Evolutionary conservation across 2,329 filamentous ascomycete species (phyloP).

Genomic region (Colletotrichum cuscutae): DNA sequence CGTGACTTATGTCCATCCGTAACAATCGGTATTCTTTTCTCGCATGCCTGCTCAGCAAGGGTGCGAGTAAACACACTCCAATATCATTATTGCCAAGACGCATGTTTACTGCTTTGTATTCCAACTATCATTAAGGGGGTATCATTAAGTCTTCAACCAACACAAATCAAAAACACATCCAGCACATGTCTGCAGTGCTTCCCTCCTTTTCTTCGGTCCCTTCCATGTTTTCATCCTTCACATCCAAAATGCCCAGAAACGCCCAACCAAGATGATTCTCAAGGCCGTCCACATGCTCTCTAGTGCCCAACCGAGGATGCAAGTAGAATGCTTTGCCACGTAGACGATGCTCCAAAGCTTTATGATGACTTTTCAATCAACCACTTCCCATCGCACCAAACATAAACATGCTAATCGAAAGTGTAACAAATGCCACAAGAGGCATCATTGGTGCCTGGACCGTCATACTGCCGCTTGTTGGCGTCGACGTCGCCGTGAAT

Average conservation of each 20-base stretch:
- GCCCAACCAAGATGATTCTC: not conserved
- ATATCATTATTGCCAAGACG: not conserved
- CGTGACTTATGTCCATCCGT: too few species aligned
- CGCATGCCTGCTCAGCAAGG: too few species aligned
- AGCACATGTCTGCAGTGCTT: not conserved
- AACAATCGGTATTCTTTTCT: too few species aligned
- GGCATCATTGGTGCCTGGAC: not conserved
- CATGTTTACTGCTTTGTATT: not conserved
- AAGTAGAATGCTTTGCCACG: not conserved
- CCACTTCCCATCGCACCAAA: not conserved
- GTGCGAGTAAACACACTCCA: too few species aligned
- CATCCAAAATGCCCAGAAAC: not conserved
- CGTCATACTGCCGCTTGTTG: slow-evolving; percentile 33
- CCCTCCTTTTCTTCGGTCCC: not conserved
- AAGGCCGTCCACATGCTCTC: not conserved
- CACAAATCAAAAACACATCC: not conserved
- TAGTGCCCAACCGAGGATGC: not conserved
- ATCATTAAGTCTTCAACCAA: slow-evolving; percentile 13
- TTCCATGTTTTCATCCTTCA: not conserved
- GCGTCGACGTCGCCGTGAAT: slow-evolving; percentile 49
- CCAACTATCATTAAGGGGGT: not conserved
- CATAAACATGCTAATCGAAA: slow-evolving; percentile 33
- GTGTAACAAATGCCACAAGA: slow-evolving; percentile 37
- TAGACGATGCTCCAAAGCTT: not conserved
- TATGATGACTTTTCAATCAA: not conserved